Base-by-base conservation (phyloP, 2,329 filamentous ascomycete species). In the Hymenoscyphus salicellus region DNA sequence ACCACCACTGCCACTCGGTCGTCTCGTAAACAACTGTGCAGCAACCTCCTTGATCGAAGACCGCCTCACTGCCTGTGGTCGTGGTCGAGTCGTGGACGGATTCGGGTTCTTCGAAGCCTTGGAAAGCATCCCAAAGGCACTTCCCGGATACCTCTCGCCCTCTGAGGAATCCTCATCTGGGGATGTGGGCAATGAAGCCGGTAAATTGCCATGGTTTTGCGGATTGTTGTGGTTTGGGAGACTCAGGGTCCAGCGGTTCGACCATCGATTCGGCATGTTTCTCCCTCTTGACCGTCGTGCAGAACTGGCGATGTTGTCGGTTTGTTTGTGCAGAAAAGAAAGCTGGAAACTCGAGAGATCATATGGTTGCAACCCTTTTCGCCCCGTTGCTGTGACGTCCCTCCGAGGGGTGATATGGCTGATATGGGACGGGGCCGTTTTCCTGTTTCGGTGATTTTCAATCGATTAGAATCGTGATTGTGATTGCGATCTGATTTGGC, bases 261-360 rank as follows among this genome's bases (percentile, higher is more conserved):
- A 61, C 26, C 38, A 55, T 20, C 43, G 59, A 16, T n/a, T 23
- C 10, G 59, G 43, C 59, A 61, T 61, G 6, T 52, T 61, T 43
- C 20, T 52, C 46, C 46, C 23, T 14, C 23, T 26, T 52, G 20
- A 23, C 20, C 23, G 46, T 23, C 46, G 46, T 52, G 46, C 8
- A 52, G 20, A 49, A 23, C 46, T 11, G n/a, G 20, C 46, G 46
- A 52, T 23, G 46, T 26, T 14, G 20, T 23, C 46, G 46, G 14
- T 52, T 52, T 52, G 20, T 52, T 52, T 52, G 23, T 52, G 46
- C 26, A 52, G 46, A 52, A 26, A 26, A 26, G 46, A 26, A 20
- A 52, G 23, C 4, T 52, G 46, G 20, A 52, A 52, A 52, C 8
- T 52, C 46, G 46, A 28, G 46, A 52, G 46, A 52, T 23, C 46